A percentile compares a stretch with the other conserved stretches of the same genome.
Evolutionary conservation across 768 basidiomycete genomes (phyloP).

Genomic region (Dacryopinax primogenitus): DNA sequence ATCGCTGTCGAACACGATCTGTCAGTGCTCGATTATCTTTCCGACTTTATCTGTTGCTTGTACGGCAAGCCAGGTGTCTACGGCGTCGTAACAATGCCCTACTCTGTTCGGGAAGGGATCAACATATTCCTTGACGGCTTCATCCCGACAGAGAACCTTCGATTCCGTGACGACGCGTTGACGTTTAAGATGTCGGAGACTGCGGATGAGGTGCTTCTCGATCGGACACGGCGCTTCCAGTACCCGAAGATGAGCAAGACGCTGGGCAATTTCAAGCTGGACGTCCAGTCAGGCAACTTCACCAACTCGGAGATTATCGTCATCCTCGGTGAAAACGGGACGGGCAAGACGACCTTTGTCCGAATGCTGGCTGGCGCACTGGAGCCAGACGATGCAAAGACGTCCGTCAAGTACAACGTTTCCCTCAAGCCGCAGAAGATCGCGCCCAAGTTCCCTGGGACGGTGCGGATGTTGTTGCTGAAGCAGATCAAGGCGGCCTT

Average conservation of each 20-base stretch:
- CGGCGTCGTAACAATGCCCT: conserved; percentile 98
- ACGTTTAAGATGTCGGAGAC: conserved; percentile 97
- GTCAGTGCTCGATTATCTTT: conserved; percentile 94
- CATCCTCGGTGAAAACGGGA: conserved; percentile 98
- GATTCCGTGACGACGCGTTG: conserved; percentile 90
- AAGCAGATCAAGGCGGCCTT: conserved; percentile 91
- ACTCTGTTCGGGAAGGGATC: conserved; percentile 96
- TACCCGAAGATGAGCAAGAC: conserved; percentile 98
- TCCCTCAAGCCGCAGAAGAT: conserved; percentile 98
- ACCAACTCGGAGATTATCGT: conserved; percentile 99
- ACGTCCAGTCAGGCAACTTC: conserved; percentile 78
- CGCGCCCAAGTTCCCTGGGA: conserved; percentile 92
- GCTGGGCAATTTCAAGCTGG: conserved; percentile 86
- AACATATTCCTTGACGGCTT: conserved; percentile 99
- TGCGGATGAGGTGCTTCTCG: conserved; percentile 74
- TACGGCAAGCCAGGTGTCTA: conserved; percentile 97
- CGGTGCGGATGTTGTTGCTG: conserved; percentile 85
- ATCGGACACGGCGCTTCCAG: conserved; percentile 77
- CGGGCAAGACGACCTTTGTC: conserved; percentile 97
- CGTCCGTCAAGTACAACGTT: conserved; percentile 71
- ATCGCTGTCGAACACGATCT: conserved; percentile 98
- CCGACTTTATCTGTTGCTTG: conserved; percentile 93
- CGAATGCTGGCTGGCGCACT: conserved; percentile 82
- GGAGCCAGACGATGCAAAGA: conserved; percentile 69
- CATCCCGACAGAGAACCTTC: conserved; percentile 95